Conservation (phyloP, 1,284 basidiomycete species). For the Puccinia hordei region DNA sequence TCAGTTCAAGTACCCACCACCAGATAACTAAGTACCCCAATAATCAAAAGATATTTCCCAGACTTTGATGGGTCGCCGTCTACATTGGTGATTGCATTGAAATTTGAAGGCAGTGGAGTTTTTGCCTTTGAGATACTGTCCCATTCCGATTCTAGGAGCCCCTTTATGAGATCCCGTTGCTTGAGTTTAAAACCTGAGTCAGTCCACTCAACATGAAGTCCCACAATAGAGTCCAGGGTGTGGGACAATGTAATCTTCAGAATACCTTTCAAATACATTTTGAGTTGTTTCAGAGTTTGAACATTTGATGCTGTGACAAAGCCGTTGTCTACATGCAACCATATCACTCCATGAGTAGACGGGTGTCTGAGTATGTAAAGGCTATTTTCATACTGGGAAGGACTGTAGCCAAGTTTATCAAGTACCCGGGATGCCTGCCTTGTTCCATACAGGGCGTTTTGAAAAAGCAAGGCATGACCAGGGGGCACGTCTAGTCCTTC, state of each 20-base stretch:
- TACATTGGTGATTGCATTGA: background rate
- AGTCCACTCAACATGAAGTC: background rate
- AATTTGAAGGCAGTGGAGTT: background rate
- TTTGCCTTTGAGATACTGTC: background rate
- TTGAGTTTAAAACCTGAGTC: background rate
- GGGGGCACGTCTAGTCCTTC: background rate
- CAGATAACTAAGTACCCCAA: background rate
- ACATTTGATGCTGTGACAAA: background rate
- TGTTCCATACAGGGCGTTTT: constrained; percentile 13
- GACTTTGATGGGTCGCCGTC: background rate
- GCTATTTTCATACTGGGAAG: background rate
- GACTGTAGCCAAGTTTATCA: background rate
- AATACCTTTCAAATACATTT: background rate
- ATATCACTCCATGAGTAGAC: background rate
- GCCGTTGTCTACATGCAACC: constrained; percentile 30
- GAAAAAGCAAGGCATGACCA: background rate
- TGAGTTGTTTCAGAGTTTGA: background rate
- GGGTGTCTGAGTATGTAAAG: background rate
- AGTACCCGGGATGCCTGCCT: background rate
- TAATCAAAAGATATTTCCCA: background rate
- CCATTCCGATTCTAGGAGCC: background rate
- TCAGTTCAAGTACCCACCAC: constrained; percentile 4
- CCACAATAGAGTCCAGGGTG: background rate
- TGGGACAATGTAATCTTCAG: background rate
- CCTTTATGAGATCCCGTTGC: background rate